A percentile compares a stretch with the other conserved stretches of the same genome.
Conservation (phyloP, 129 eudicot species). For the Logfia minima region DNA sequence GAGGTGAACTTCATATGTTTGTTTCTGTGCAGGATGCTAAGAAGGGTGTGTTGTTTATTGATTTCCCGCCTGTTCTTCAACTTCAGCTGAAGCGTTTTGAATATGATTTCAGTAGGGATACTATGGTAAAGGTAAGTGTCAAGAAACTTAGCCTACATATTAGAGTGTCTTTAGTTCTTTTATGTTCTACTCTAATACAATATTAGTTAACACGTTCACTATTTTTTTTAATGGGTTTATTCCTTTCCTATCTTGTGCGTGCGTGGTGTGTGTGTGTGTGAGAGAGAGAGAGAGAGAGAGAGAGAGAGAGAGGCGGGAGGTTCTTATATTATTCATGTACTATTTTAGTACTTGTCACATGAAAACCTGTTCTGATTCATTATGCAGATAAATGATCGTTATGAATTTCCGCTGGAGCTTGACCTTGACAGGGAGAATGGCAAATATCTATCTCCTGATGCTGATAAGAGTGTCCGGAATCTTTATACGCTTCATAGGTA, state of each 20-base stretch:
- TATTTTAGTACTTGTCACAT: not conserved
- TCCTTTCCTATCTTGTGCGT: not conserved
- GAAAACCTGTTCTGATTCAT: conserved; percentile 9
- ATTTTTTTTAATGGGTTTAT: not conserved
- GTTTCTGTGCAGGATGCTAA: conserved; percentile 62
- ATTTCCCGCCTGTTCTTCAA: conserved; percentile 84
- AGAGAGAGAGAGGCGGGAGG: too few relatives aligned
- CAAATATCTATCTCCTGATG: conserved; percentile 87
- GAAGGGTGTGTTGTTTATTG: conserved; percentile 76
- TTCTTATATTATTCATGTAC: not conserved
- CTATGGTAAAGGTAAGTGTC: conserved; percentile 70
- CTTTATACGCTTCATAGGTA: conserved; percentile 94
- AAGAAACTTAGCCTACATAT: conserved; percentile 1
- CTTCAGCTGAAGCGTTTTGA: conserved; percentile 84
- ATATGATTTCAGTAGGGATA: conserved; percentile 79
- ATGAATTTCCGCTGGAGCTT: conserved; percentile 93
- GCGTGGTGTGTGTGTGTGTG: not conserved
- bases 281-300: too few relatives aligned
- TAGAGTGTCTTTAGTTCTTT: conserved; percentile 9
- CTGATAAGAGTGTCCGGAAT: conserved; percentile 88
- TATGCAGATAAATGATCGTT: conserved; percentile 90
- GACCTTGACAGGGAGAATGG: conserved; percentile 93
- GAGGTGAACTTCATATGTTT: conserved; percentile 13
- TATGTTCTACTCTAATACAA: not conserved
- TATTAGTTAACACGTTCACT: not conserved